These are phyloP conservation scores for Ceratobasidium sp. DNA, from an alignment of 1,284 basidiomycete genomes.

Conservation along the genomic window DNA sequence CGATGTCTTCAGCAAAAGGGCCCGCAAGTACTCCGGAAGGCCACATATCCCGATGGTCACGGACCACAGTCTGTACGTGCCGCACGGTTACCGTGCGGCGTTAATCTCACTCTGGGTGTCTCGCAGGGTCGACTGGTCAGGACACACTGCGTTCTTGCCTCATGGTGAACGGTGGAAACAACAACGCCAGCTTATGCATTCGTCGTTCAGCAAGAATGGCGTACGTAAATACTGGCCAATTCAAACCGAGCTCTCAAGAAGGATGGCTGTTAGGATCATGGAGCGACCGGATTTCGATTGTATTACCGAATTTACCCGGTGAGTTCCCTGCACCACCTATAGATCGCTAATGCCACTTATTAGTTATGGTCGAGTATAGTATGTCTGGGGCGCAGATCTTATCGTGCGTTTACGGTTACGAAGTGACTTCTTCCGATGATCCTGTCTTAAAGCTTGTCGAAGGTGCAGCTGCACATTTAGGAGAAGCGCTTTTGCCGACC, in stretches of 20 bases:
- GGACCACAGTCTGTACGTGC: slow-evolving; percentile 9
- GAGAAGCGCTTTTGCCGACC: slow-evolving; percentile 2
- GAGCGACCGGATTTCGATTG: neutral
- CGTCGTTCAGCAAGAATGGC: slow-evolving; percentile 7
- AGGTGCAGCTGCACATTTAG: slow-evolving; percentile 1
- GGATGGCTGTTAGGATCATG: neutral
- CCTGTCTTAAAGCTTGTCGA: neutral
- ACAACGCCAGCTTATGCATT: slow-evolving; percentile 21
- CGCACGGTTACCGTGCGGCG: neutral
- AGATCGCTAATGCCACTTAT: neutral
- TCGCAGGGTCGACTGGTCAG: slow-evolving; percentile 20
- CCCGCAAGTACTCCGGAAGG: slow-evolving; percentile 1
- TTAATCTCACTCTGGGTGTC: neutral
- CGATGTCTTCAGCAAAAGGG: slow-evolving; percentile 4
- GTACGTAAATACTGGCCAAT: neutral
- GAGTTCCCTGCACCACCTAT: neutral
- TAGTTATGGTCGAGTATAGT: neutral
- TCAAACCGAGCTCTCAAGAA: slow-evolving; percentile 1
- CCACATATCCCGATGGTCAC: slow-evolving; percentile 1
- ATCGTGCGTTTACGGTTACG: slow-evolving; percentile 19
- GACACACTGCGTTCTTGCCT: slow-evolving; percentile 13
- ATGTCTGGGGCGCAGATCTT: slow-evolving; percentile 5
- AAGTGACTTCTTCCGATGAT: slow-evolving; percentile 12
- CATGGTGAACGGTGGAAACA: slow-evolving; percentile 24
- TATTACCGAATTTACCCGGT: neutral